Evolutionary conservation across 805 yeast genomes (phyloP), one percentile per base, ranked within the genome.

Genomic region (Pichia exigua): DNA sequence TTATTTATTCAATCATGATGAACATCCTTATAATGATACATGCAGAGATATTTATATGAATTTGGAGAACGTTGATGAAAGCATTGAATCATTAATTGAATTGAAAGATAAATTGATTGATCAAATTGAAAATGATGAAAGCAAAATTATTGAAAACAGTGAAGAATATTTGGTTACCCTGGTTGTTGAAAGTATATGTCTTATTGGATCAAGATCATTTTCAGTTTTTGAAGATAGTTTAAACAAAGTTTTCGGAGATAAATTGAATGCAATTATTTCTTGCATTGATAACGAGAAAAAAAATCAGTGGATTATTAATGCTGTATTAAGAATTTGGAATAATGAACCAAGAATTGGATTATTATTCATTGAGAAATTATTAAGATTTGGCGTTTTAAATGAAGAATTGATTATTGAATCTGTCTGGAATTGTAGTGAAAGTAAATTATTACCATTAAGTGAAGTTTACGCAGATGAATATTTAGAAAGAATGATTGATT

Each of bases 191-290:
- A 74, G 85, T 0, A 75, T 88, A 48, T 85, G 92, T 45, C 83
- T 83, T 58, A 83, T 89, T 52, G 97, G 98, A 15, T 84, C 89
- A 45, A 78, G 97, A 63, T 91, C 97, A 0, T 76, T 91, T 43
- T 87, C 92, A 0, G 90, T 85, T 60, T 82, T 84, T 40, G 79
- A 78, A 54, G 79, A 77, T 46, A 79, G 78, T 10, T 69, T 70
- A 6, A 50, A 66, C 21, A 67, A 66, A 47, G 54, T 68, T n/a
- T 56, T 62, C 44, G 63, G 64, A 12, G 60, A 54, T 2, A 68
- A 47, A 55, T 61, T 46, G 56, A 61, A 39, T 61, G 60, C 45
- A 50, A 65, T 51, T 53, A 52, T 41, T 54, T 62, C 4, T 63
- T 59, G 21, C 46, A 51, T 42, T 60, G 20, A 60, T 60, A 4